phyloP scores from a whole-genome alignment of 768 basidiomycete species.

The Saitozyma podzolica region DNA sequence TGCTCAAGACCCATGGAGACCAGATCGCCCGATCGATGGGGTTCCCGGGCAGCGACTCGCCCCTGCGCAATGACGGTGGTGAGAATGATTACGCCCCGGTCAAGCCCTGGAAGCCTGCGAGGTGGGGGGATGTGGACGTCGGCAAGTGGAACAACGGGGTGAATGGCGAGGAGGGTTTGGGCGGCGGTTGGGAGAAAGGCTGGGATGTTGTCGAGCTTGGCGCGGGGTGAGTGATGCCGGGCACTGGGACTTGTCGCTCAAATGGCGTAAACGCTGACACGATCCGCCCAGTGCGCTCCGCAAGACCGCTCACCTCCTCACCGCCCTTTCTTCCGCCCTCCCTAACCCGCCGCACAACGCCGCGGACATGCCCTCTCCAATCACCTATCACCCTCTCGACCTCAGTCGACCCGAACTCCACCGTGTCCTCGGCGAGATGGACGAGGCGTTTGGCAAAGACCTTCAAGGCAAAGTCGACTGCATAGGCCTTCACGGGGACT shows the following conservation, averaged over 20 bases:
- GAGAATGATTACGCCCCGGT: conserved; percentile 10
- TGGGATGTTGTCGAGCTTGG: conserved; percentile 82
- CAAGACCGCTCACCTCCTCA: conserved; percentile 83
- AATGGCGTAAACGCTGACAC: not conserved
- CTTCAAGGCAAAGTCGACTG: conserved; percentile 72
- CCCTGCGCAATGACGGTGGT: conserved; percentile 2
- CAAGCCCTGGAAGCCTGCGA: conserved; percentile 36
- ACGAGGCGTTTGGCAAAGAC: conserved; percentile 59
- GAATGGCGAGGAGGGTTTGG: conserved; percentile 52
- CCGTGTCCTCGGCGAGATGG: conserved; percentile 71
- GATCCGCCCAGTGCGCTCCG: conserved; percentile 65
- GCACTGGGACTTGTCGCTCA: too few relatives aligned
- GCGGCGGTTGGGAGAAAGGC: conserved; percentile 19
- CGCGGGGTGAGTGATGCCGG: conserved; percentile 71
- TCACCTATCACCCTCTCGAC: conserved; percentile 89
- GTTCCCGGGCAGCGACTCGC: conserved; percentile 55
- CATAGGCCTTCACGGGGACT: conserved; percentile 87
- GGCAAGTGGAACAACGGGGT: conserved; percentile 58
- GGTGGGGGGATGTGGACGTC: conserved; percentile 52
- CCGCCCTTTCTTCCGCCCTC: conserved; percentile 61
- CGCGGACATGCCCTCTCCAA: conserved; percentile 56
- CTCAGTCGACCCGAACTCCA: conserved; percentile 82
- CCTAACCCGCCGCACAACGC: conserved; percentile 44
- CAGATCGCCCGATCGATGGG: conserved; percentile 74
- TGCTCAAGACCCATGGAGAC: conserved; percentile 68